Percentiles rank a stretch among this genome's conserved stretches.
These are phyloP conservation scores for Annulohypoxylon maeteangense DNA, from an alignment of 495 filamentous ascomycete genomes.

Conservation along the genomic window DNA sequence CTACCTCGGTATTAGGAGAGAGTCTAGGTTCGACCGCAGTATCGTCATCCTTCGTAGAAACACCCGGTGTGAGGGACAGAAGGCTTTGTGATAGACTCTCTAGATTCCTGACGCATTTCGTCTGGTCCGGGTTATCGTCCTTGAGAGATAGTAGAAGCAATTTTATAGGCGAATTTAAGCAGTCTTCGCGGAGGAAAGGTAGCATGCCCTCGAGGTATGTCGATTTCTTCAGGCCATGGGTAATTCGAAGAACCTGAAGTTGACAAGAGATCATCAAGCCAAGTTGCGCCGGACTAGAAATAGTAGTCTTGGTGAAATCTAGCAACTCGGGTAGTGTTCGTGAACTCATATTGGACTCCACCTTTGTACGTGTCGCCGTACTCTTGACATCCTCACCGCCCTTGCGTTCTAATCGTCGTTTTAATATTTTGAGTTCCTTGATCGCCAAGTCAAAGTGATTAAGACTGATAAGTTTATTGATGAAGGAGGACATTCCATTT, in stretches of 20 bases:
- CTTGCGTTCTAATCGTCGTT: slow-evolving; percentile 65
- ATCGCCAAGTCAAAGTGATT: slow-evolving; percentile 79
- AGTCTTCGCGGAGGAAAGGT: slow-evolving; percentile 54
- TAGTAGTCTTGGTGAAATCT: slow-evolving; percentile 60
- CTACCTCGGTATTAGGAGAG: slow-evolving; percentile 66
- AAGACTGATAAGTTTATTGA: slow-evolving; percentile 75
- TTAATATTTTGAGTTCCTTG: slow-evolving; percentile 78
- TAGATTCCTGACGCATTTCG: slow-evolving; percentile 74
- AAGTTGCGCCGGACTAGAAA: slow-evolving; percentile 53
- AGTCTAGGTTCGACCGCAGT: slow-evolving; percentile 59
- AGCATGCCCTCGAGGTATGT: slow-evolving; percentile 63
- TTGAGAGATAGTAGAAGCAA: slow-evolving; percentile 67
- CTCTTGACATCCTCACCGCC: slow-evolving; percentile 48
- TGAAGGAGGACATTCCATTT: slow-evolving; percentile 80
- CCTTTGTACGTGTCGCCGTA: slow-evolving; percentile 23
- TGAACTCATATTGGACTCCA: slow-evolving; percentile 50
- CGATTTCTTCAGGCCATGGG: slow-evolving; percentile 61
- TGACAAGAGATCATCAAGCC: slow-evolving; percentile 63
- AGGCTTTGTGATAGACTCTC: slow-evolving; percentile 75
- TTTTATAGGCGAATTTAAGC: slow-evolving; percentile 71
- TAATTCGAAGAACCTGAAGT: slow-evolving; percentile 61
- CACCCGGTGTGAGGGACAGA: slow-evolving; percentile 69
- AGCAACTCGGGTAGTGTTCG: slow-evolving; percentile 70
- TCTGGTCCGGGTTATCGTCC: slow-evolving; percentile 54
- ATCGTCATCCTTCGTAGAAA: slow-evolving; percentile 63